Evolutionary conservation across 108 stramenopile genomes (phyloP), one percentile per base, ranked within the genome.

Genomic region (Skeletonema grethae): DNA sequence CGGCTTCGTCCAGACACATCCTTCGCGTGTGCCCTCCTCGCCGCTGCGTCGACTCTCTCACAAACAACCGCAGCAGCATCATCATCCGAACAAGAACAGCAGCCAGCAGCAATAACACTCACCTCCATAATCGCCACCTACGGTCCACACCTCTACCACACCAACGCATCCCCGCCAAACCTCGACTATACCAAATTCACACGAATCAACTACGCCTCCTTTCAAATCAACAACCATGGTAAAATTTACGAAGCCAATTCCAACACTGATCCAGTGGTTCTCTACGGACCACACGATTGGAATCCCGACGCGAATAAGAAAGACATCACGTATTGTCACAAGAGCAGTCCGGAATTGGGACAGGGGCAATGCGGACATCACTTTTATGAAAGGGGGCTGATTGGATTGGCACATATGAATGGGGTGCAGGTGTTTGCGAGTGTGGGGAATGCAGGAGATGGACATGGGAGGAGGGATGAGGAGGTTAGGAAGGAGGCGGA

Each of bases 331-430:
- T 61, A 36, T 61, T 36, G 60, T 61, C 32, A 35, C 6, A 61
- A 61, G 60, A 61, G 34, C 6, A 36, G 35, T 61, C 60, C 31
- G 12, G 60, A 36, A 61, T 7, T 35, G n/a, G 60, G 35, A n/a
- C 4, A 7, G 8, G 15, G 9, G 0, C 38, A 61, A 36, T 75
- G 73, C 15, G 65, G 16, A 11, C 57, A 50, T 59, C 50, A 75
- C 48, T 22, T 60, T 53, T 50, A 57, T 53, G 74, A 75, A 20
- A 29, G 50, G 46, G 76, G 76, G 9, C 48, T 77, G 35, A 57
- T 77, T 22, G 61, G 76, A 7, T 20, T 22, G n/a, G 41, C 48
- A 5, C 78, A 75, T 31, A 39, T 53, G 60, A 63, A 61, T 61
- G 78, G 67, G 1, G 55, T 39, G 15, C 25, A 56, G 16, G 73